Percentiles rank a stretch among this genome's conserved stretches.
phyloP scores from a whole-genome alignment of 1,139 yeast genomes.

The Debaryomyces psychrophilus region DNA sequence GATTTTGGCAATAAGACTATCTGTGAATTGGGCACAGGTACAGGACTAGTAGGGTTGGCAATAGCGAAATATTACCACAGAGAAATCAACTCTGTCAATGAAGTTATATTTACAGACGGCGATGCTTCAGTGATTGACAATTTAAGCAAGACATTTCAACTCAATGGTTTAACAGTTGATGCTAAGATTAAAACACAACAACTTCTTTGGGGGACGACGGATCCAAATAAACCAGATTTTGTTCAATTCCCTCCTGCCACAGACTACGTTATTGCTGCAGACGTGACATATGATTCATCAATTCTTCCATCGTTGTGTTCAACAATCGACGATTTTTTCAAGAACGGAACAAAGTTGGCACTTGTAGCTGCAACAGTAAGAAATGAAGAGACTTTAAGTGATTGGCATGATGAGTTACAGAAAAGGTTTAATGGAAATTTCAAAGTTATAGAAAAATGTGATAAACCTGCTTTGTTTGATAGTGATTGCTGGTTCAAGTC shows the following conservation, averaged over 20 bases:
- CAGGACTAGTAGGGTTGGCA: conserved; percentile 79
- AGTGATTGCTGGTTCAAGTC: conserved; percentile 32
- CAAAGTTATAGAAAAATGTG: conserved; percentile 22
- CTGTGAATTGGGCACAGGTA: conserved; percentile 86
- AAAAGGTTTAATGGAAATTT: conserved; percentile 32
- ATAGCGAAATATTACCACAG: conserved; percentile 35
- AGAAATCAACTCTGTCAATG: conserved; percentile 18
- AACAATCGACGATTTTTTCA: conserved; percentile 48
- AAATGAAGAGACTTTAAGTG: conserved; percentile 56
- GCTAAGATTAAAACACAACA: conserved; percentile 28
- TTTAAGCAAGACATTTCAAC: conserved; percentile 45
- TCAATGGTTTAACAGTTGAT: conserved; percentile 39
- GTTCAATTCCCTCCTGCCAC: conserved; percentile 20
- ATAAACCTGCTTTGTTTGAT: conserved; percentile 23
- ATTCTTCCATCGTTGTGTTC: conserved; percentile 58
- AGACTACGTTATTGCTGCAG: conserved; percentile 73
- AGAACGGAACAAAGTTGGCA: conserved; percentile 34
- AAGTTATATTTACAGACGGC: conserved; percentile 74
- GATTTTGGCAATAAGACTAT: conserved; percentile 30
- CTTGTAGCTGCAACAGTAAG: conserved; percentile 77
- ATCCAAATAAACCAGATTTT: conserved; percentile 34
- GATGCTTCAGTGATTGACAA: conserved; percentile 63
- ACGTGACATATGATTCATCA: conserved; percentile 77
- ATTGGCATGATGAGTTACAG: conserved; percentile 52
- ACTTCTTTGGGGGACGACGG: conserved; percentile 60